Evolutionary conservation across 352 stramenopile species (phyloP), one percentile per base, ranked within the genome.

Genomic region (Globisporangium uncinulatum): DNA sequence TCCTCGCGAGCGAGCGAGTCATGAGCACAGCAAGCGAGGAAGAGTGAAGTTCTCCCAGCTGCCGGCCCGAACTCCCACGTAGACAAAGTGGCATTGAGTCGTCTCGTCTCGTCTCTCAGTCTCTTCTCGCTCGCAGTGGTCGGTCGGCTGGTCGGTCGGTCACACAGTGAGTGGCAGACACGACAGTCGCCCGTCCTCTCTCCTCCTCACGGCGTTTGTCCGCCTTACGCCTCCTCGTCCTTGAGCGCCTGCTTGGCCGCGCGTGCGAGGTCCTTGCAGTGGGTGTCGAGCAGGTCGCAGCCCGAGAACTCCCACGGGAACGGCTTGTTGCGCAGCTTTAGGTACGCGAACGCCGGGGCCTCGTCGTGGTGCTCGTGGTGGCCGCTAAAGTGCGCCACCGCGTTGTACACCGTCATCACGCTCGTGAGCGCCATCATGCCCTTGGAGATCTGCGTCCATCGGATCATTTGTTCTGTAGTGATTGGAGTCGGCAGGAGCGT

Each of bases 321-420:
- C 24, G 84, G 84, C 73, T 94, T 94, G 67, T 70, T 94, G 70
- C 84, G 84, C 56, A 94, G 74, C 73, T 91, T 94, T 65, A 92
- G 81, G 79, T 94, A 91, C 41, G 82, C 69, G 70, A 76, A 94
- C 50, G 71, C 73, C 4, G 78, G 76, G 29, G 59, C 66, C 54
- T 87, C 71, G 42, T 92, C 67, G 37, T 92, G 67, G 71, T 91
- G 75, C 42, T 77, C 71, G 62, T 87, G 74, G 58, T 70, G 46
- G 51, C 65, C 66, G 59, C 46, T 50, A 14, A 68, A 62, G 65
- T 82, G 69, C 54, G 74, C 68, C 54, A 79, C 54, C 49, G 87
- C 56, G 61, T 89, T 79, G 52, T 73, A 55, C 43, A 73, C 79
- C 56, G 80, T 88, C 62, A 77, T 79, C 21, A 75, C 65, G n/a